Base-by-base conservation (phyloP, 176 grass and related monocot species). In the Areca catechu region DNA sequence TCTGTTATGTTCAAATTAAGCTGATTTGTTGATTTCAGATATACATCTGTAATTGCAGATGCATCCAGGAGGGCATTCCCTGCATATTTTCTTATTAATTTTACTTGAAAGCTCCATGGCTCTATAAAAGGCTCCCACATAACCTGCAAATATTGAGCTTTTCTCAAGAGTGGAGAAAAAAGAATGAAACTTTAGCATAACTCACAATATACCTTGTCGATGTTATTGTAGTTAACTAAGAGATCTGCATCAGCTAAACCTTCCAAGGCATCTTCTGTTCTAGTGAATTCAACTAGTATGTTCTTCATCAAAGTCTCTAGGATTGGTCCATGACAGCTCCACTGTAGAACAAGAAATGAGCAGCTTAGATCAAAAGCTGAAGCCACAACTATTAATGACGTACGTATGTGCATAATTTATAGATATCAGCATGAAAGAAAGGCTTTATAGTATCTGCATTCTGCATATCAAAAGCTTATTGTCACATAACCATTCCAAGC, bases 91-190 rank as follows among this genome's bases (percentile, higher is more conserved):
- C 75, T 79, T 65, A 56, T 49, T 55, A 87, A 58, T 27, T 74
- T 71, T 74, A 87, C 69, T 60, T 86, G 77, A 96, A 96, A 79
- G 50, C 72, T 88, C 76, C 86, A 90, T 53, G 92, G 92, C 81
- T 96, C 92, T 70, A 96, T 69, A 71, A 96, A 96, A 62, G 86
- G 86, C 63, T 96, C 92, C 92, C 92, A 96, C 86, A 90, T 96
- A 76, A 96, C 92, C 92, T 96, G 71, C 63, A 56, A 79, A 53
- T 37, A 82, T 12, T 12, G 7, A 43, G 10, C 14, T 43, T 43
- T 12, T 43, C 10, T 43, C 10, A 43, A 43, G 9, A 43, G 34
- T 43, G 9, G 9, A 43, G 34, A 12, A 43, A 43, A 37, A 43
- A 14, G 34, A 43, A 3, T 12, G 34, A 58, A 75, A 2, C 20